Percentiles rank a stretch among this genome's conserved stretches.
phyloP scores from a whole-genome alignment of 1,284 basidiomycete species.

The Cerioporus squamosus region DNA sequence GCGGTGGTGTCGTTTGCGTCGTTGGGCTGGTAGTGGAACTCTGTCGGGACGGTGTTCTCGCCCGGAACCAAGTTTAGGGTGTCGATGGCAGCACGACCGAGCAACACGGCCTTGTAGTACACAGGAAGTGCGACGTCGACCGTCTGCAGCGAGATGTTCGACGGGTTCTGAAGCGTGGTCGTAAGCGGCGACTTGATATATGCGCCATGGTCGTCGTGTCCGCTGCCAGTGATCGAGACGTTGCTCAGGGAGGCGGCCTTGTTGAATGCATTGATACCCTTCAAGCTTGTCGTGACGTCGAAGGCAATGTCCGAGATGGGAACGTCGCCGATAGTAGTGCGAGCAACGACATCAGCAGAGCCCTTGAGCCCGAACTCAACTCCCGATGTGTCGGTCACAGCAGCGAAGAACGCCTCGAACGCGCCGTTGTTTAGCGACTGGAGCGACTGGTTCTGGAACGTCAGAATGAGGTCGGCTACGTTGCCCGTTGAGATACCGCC shows the following conservation, averaged over 20 bases:
- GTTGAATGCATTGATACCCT: conserved; percentile 61
- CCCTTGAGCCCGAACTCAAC: conserved; percentile 60
- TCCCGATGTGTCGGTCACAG: conserved; percentile 55
- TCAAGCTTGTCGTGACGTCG: conserved; percentile 57
- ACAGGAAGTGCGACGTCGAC: conserved; percentile 64
- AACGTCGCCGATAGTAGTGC: conserved; percentile 70
- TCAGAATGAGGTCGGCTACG: conserved; percentile 48
- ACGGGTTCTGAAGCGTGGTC: conserved; percentile 64
- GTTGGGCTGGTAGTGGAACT: conserved; percentile 72
- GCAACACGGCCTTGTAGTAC: conserved; percentile 54
- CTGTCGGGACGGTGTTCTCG: conserved; percentile 53
- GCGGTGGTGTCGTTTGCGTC: conserved; percentile 70
- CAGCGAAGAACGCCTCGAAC: conserved; percentile 63
- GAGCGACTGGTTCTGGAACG: conserved; percentile 61
- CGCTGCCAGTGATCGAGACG: conserved; percentile 63
- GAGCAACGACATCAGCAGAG: conserved; percentile 62
- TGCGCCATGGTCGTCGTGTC: conserved; percentile 55
- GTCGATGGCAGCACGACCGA: conserved; percentile 66
- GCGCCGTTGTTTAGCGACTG: conserved; percentile 56
- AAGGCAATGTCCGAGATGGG: conserved; percentile 71
- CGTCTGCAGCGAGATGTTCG: conserved; percentile 70
- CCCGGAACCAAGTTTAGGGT: conserved; percentile 65
- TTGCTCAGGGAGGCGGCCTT: conserved; percentile 53
- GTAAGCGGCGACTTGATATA: conserved; percentile 50
- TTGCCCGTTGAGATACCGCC: conserved; percentile 70